These are phyloP conservation scores for Skeletonema grethae DNA, from an alignment of 108 stramenopile genomes.

Conservation along the genomic window DNA sequence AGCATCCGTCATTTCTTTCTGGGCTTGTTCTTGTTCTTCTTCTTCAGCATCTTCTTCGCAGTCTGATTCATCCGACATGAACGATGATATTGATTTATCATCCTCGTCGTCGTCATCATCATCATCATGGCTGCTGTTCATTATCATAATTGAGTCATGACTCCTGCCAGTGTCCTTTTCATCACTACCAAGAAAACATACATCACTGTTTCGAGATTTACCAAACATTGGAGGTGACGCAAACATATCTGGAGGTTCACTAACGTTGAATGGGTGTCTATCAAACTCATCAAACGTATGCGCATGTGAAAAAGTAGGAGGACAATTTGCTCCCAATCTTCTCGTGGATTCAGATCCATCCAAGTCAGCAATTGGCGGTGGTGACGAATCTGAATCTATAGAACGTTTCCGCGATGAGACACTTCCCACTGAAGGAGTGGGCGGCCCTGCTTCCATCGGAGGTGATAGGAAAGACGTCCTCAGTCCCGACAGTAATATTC, in stretches of 20 bases:
- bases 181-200: conserved; percentile 1
- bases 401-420: neutral
- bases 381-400: neutral
- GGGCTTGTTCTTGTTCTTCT: neutral
- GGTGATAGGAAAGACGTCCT: neutral
- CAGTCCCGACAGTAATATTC: neutral
- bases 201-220: neutral
- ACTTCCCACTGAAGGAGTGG: neutral
- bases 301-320: neutral
- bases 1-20: conserved; percentile 24
- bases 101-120: conserved; percentile 21
- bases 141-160: conserved; percentile 12
- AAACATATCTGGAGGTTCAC: neutral
- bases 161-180: neutral
- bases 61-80: conserved; percentile 10
- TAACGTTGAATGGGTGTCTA: neutral
- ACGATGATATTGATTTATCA: conserved; percentile 8
- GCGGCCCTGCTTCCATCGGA: neutral
- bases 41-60: conserved; percentile 19
- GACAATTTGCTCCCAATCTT: neutral
- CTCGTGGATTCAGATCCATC: conserved; percentile 2
- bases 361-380: neutral
- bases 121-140: conserved; percentile 2
- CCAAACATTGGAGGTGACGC: neutral
- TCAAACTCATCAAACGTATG: conserved; percentile 5